These are phyloP conservation scores for Ambrosiella xylebori DNA, from an alignment of 2,329 filamentous ascomycete species.

Conservation along the genomic window DNA sequence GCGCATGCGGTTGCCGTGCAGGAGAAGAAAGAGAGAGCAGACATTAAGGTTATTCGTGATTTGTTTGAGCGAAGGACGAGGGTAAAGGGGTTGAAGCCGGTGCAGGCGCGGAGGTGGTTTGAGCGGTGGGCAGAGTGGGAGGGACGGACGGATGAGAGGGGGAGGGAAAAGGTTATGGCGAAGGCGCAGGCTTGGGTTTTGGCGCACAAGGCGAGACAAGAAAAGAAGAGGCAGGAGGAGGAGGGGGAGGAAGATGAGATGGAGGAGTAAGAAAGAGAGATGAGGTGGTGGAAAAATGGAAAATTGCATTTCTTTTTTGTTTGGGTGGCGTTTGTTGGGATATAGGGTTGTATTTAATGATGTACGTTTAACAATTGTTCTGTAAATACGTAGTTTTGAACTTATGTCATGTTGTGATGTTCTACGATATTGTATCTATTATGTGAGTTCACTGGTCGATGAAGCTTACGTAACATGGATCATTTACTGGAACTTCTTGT, in stretches of 20 bases:
- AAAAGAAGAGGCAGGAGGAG: constrained; percentile 18
- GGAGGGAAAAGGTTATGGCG: constrained; percentile 51
- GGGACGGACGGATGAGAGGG: constrained; percentile 51
- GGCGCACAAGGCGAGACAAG: constrained; percentile 28
- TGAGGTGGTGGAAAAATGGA: background rate
- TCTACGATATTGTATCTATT: too few species aligned
- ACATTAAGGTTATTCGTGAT: constrained; percentile 46
- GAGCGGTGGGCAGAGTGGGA: constrained; percentile 87
- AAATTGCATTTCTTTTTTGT: background rate
- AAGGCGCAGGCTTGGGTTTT: constrained; percentile 42
- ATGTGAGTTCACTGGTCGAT: too few species aligned
- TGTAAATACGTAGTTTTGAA: too few species aligned
- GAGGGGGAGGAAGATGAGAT: constrained; percentile 16
- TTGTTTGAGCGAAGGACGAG: constrained; percentile 68
- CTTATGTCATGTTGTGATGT: too few species aligned
- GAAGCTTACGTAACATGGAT: too few species aligned
- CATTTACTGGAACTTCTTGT: too few species aligned
- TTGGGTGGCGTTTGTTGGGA: too few species aligned
- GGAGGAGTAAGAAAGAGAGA: background rate
- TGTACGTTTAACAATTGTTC: too few species aligned
- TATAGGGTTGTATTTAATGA: too few species aligned
- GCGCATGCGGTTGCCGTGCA: constrained; percentile 37
- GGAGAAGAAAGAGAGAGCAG: constrained; percentile 34
- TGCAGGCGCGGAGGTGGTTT: constrained; percentile 75
- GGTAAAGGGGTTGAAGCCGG: constrained; percentile 56